Evolutionary conservation across 805 yeast genomes (phyloP).

Genomic region (Candida berthetii): DNA sequence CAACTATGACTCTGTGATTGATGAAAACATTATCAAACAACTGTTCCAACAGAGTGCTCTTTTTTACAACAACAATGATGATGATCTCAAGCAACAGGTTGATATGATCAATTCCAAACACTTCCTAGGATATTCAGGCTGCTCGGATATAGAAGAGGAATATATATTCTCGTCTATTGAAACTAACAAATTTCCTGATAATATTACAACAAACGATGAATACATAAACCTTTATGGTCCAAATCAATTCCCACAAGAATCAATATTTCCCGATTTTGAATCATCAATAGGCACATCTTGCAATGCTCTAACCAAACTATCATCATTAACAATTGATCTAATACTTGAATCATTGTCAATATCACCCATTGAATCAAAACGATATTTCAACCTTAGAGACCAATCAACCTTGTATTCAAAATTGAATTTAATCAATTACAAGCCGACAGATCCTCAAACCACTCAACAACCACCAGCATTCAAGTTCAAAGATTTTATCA

Average conservation of each 20-base stretch:
- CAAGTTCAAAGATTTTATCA: neutral
- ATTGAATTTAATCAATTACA: conserved; percentile 11
- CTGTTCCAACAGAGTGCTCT: conserved; percentile 22
- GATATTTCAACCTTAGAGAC: conserved; percentile 29
- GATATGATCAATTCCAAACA: conserved; percentile 19
- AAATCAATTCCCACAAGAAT: conserved; percentile 31
- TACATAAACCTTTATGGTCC: conserved; percentile 35
- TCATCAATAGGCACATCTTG: conserved; percentile 18
- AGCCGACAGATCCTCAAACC: conserved; percentile 3
- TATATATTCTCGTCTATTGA: neutral
- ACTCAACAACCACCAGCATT: conserved; percentile 10
- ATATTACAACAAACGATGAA: conserved; percentile 18
- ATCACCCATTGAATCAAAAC: conserved; percentile 20
- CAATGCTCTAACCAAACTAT: neutral
- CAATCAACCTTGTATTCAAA: conserved; percentile 23
- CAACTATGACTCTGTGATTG: conserved; percentile 23
- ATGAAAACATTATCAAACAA: conserved; percentile 19
- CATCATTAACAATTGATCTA: conserved; percentile 18
- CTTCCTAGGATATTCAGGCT: neutral
- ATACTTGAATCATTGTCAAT: conserved; percentile 31
- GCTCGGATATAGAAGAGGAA: neutral
- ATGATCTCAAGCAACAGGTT: conserved; percentile 17
- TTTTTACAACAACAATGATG: conserved; percentile 29
- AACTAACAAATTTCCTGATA: conserved; percentile 15
- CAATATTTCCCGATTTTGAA: conserved; percentile 10